Conservation (phyloP, 202 grass and related monocot genomes). For the Schoenoplectus triqueter region DNA sequence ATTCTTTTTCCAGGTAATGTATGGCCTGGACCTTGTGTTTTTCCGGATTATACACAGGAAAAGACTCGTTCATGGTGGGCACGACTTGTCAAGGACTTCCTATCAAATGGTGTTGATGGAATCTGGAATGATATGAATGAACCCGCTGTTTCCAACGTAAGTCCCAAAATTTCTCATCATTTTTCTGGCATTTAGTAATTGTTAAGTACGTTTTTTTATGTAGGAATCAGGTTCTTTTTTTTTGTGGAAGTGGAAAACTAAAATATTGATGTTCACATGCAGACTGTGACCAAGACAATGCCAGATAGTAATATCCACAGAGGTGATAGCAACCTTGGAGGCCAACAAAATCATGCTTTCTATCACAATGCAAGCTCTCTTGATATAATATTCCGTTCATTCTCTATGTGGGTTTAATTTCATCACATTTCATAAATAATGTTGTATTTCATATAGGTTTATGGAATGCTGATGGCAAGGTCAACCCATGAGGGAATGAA, state of each 20-base stretch:
- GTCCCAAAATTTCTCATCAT: background rate
- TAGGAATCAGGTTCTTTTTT: background rate
- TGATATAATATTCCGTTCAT: background rate
- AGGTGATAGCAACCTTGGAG: conserved; percentile 78
- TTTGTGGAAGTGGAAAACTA: conserved; percentile 6
- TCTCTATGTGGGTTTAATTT: background rate
- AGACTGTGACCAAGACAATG: conserved; percentile 97
- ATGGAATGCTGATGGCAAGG: conserved; percentile 96
- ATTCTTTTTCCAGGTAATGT: conserved; percentile 63
- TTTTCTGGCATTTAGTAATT: conserved; percentile 13
- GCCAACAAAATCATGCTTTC: conserved; percentile 73
- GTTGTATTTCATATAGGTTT: conserved; percentile 55
- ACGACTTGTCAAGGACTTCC: conserved; percentile 74
- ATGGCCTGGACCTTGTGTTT: conserved; percentile 97
- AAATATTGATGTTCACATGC: conserved; percentile 40
- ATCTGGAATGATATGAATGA: conserved; percentile 99
- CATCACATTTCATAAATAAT: background rate
- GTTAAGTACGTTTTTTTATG: background rate
- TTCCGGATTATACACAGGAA: conserved; percentile 86
- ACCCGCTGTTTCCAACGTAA: conserved; percentile 85
- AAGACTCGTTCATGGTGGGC: conserved; percentile 87
- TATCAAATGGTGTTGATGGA: conserved; percentile 83
- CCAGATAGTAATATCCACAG: conserved; percentile 84
- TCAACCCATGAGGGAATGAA: conserved; percentile 90
- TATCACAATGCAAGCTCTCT: conserved; percentile 23